phyloP scores from a whole-genome alignment of 139 green algal genomes.

The Zygnema circumcarinatum region DNA sequence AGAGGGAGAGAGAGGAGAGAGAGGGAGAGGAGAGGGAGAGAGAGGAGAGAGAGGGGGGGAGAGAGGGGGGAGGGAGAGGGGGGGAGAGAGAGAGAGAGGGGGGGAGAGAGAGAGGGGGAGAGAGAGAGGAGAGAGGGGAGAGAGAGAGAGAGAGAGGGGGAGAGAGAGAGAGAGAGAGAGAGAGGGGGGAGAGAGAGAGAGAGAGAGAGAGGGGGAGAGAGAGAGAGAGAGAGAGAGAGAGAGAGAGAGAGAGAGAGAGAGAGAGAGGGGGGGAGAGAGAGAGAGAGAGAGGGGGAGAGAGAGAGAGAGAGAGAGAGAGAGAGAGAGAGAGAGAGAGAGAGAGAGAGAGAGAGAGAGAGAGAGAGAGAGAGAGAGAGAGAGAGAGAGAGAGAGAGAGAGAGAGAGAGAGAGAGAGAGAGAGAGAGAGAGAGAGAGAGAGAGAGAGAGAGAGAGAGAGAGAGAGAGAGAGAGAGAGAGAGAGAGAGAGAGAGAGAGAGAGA shows the following conservation, averaged over 20 bases:
- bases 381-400: not conserved
- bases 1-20: not conserved
- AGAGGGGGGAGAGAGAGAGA: not conserved
- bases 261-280: not conserved
- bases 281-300: not conserved
- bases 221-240: conserved; percentile 6
- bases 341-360: not conserved
- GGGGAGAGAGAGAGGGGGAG: not conserved
- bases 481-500: not conserved
- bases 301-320: not conserved
- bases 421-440: not conserved
- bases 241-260: not conserved
- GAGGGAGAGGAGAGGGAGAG: not conserved
- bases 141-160: not conserved
- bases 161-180: not conserved
- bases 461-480: not conserved
- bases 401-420: not conserved
- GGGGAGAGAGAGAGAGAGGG: not conserved
- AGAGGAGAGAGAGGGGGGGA: not conserved
- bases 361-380: not conserved
- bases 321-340: not conserved
- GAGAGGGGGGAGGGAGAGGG: not conserved
- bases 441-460: not conserved
- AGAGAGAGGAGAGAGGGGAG: not conserved
- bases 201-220: not conserved